A percentile compares a stretch with the other conserved stretches of the same genome.
phyloP scores from a whole-genome alignment of 805 yeast species.

The Candida ovalis region DNA sequence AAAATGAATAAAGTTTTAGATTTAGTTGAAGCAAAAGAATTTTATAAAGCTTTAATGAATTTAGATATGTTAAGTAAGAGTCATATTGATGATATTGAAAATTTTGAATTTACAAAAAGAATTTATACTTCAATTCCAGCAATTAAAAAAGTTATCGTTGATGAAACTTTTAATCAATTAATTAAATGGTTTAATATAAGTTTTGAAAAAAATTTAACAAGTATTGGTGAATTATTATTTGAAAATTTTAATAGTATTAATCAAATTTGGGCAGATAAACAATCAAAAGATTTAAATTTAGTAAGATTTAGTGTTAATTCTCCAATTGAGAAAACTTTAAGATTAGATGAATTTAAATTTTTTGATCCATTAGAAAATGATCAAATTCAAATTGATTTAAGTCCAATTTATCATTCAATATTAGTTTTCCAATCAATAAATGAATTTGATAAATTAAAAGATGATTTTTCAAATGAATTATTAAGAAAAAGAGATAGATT shows the following conservation, averaged over 20 bases:
- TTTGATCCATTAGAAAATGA: constrained; percentile 48
- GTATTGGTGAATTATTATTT: constrained; percentile 55
- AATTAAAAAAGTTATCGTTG: constrained; percentile 66
- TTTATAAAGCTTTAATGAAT: constrained; percentile 82
- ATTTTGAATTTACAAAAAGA: constrained; percentile 70
- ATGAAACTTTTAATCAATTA: constrained; percentile 65
- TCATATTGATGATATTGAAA: constrained; percentile 59
- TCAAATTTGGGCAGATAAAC: constrained; percentile 53
- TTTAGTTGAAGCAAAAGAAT: constrained; percentile 66
- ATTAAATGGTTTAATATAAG: constrained; percentile 61
- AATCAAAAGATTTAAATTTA: constrained; percentile 41
- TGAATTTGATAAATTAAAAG: constrained; percentile 55
- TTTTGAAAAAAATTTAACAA: constrained; percentile 55
- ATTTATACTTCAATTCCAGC: constrained; percentile 76
- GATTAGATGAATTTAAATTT: constrained; percentile 42
- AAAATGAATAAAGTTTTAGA: constrained; percentile 83
- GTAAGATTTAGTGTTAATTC: constrained; percentile 71
- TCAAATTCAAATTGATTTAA: constrained; percentile 50
- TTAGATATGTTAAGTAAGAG: constrained; percentile 69
- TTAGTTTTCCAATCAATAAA: constrained; percentile 76
- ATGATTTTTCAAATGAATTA: constrained; percentile 68
- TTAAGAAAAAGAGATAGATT: constrained; percentile 65
- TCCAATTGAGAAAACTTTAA: constrained; percentile 74
- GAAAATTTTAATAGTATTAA: constrained; percentile 54
- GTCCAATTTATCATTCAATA: constrained; percentile 78